A percentile compares a stretch with the other conserved stretches of the same genome.
These are phyloP conservation scores for Globisporangium cystogenes DNA, from an alignment of 352 stramenopile species.

Conservation along the genomic window DNA sequence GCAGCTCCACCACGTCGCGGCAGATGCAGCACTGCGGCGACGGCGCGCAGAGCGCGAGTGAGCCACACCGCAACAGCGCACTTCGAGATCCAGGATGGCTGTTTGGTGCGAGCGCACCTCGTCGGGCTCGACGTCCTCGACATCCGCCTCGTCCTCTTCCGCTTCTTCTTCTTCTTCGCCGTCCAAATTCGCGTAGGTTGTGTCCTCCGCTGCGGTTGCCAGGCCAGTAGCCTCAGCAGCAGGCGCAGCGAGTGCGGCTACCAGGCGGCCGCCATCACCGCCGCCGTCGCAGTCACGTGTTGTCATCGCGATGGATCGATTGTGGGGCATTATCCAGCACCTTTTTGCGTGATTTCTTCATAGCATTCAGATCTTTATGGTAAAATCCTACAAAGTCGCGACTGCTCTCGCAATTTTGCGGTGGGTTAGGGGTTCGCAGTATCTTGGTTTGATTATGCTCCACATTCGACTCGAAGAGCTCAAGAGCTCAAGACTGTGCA, in stretches of 20 bases:
- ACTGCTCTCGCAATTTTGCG: too few relatives aligned
- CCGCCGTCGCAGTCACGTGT: background rate
- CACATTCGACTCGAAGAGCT: too few relatives aligned
- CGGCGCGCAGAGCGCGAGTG: background rate
- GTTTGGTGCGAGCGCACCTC: slow-evolving; percentile 17
- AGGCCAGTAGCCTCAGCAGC: too few relatives aligned
- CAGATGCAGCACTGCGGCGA: slow-evolving; percentile 82
- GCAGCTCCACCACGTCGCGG: slow-evolving; percentile 52
- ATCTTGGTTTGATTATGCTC: too few relatives aligned
- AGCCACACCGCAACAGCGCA: background rate
- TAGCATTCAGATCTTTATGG: too few relatives aligned
- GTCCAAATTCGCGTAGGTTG: slow-evolving; percentile 1
- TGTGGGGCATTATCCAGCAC: too few relatives aligned
- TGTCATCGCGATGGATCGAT: background rate
- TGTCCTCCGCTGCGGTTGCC: slow-evolving; percentile 11
- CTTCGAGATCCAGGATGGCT: too few relatives aligned
- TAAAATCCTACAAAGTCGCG: too few relatives aligned
- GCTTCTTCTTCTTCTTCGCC: slow-evolving; percentile 11
- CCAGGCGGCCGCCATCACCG: background rate
- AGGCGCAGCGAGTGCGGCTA: too few relatives aligned
- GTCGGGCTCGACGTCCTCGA: slow-evolving; percentile 31
- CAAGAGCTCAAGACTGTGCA: too few relatives aligned
- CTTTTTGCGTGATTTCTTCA: too few relatives aligned
- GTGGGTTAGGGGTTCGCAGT: too few relatives aligned
- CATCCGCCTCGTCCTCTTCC: slow-evolving; percentile 15